Evolutionary conservation across 495 filamentous ascomycete genomes (phyloP), one percentile per base, ranked within the genome.

Genomic region (Aspergillus heteromorphus): DNA sequence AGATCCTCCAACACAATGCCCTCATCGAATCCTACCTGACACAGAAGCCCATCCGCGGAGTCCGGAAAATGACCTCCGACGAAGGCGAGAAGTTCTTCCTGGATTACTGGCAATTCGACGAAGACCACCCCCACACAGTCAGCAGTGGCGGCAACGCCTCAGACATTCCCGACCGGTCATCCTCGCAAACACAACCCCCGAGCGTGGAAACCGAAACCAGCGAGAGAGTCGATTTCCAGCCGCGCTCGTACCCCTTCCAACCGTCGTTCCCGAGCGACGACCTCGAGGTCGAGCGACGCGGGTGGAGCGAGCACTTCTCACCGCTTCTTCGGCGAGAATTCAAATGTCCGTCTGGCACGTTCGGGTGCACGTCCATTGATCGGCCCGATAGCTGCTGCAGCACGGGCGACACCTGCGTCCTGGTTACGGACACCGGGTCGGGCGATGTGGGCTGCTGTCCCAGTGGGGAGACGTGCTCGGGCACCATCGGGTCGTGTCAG

Each of bases 401-500:
- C 8, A 70, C 72, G 7, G 79, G 76, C 9, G 82, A 88, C 62
- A 81, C 72, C 0, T 98, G 92, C 65, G 75, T 85, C 36, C 61
- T 80, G n/a, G 83, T 95, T 20, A 53, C 75, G n/a, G 83, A 93
- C 60, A 86, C 82, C 2, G 88, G 87, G 0, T 70, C 80, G 30
- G 90, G 90, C 0, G 79, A 82, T 51, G 88, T 96, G 1, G 93
- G 91, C 2, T 98, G 92, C 66, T 98, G 92, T 75, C 86, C 86
- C 14, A 66, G 67, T 25, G 91, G 91, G 2, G 65, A 80, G 60
- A 80, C 63, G 5, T 98, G 93, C 67, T 74, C 78, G 4, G 83
- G 86, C 6, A 69, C 71, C 6, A 81, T 96, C 38, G 75, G 76
- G 0, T 64, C 63, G 2, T 98, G 92, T 61, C 70, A 74, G 48